A percentile compares a stretch with the other conserved stretches of the same genome.
Conservation (phyloP, 1,139 yeast species). For the Debaryomyces fabryi region DNA sequence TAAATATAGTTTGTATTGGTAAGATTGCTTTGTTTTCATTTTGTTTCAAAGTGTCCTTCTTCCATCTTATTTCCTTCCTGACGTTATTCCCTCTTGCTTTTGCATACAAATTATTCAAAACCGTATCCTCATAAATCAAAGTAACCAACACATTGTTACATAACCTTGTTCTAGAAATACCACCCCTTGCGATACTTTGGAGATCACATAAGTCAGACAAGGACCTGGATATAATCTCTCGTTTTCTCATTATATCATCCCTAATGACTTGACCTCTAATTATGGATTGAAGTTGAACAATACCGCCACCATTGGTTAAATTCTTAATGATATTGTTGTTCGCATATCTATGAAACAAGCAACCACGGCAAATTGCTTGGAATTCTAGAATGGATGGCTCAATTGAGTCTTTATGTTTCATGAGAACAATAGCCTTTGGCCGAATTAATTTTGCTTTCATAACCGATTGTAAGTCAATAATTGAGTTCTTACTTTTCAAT, state of each 20-base stretch:
- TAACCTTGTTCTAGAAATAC: slow-evolving; percentile 46
- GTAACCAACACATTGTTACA: slow-evolving; percentile 48
- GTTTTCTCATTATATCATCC: slow-evolving; percentile 21
- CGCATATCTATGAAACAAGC: slow-evolving; percentile 23
- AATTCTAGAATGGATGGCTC: slow-evolving; percentile 30
- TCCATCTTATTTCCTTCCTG: slow-evolving; percentile 29
- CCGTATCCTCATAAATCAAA: slow-evolving; percentile 41
- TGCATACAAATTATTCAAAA: slow-evolving; percentile 45
- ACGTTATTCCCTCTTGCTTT: slow-evolving; percentile 46
- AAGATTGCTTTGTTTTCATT: slow-evolving; percentile 26
- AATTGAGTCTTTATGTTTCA: slow-evolving; percentile 26
- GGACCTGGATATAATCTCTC: slow-evolving; percentile 19
- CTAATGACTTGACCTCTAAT: slow-evolving; percentile 35
- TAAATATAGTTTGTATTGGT: slow-evolving; percentile 39
- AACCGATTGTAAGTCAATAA: slow-evolving; percentile 32
- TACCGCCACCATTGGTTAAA: slow-evolving; percentile 19
- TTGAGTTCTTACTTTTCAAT: slow-evolving; percentile 5
- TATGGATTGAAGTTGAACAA: slow-evolving; percentile 36
- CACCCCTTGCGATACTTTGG: slow-evolving; percentile 60
- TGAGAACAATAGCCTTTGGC: slow-evolving; percentile 24
- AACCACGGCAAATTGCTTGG: slow-evolving; percentile 39
- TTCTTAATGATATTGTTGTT: slow-evolving; percentile 16
- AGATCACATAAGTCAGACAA: slow-evolving; percentile 31
- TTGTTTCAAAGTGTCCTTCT: slow-evolving; percentile 26
- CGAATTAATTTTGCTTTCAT: slow-evolving; percentile 30